Evolutionary conservation across 2,329 filamentous ascomycete genomes (phyloP).

Genomic region (Claviceps sp.): DNA sequence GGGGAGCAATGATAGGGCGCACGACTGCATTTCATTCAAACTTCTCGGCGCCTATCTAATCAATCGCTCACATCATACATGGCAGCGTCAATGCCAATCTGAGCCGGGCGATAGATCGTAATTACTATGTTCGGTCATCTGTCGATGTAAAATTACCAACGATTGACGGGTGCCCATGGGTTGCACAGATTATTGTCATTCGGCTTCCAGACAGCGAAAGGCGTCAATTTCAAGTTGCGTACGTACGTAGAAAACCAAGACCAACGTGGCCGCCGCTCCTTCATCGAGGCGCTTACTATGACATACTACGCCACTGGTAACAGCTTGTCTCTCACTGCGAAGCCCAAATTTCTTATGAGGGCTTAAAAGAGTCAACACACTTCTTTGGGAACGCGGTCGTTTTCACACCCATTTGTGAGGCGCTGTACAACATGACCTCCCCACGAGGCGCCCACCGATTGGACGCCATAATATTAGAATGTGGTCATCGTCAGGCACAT

Average conservation of each 20-base stretch:
- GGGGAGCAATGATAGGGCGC: too few species aligned
- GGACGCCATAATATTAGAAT: neutral
- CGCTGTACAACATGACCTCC: neutral
- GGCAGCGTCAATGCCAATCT: too few species aligned
- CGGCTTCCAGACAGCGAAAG: neutral
- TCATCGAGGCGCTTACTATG: neutral
- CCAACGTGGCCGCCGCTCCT: neutral
- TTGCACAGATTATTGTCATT: neutral
- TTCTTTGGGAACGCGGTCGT: neutral
- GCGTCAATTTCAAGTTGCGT: too few species aligned
- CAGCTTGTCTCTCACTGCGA: neutral
- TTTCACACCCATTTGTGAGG: neutral
- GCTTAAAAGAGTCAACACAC: neutral
- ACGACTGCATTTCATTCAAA: too few species aligned
- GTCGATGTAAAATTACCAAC: neutral
- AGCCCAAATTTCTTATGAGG: neutral
- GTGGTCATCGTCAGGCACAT: constrained; percentile 2
- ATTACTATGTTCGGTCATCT: neutral
- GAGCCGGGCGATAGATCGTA: too few species aligned
- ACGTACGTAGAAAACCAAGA: too few species aligned
- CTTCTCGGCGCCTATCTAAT: too few species aligned
- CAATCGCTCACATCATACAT: too few species aligned
- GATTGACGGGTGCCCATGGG: neutral
- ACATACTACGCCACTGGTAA: neutral
- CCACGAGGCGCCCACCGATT: constrained; percentile 1